Percentiles rank a stretch among this genome's conserved stretches.
phyloP scores from a whole-genome alignment of 1,284 basidiomycete species.

The Heterobasidion occidentale region DNA sequence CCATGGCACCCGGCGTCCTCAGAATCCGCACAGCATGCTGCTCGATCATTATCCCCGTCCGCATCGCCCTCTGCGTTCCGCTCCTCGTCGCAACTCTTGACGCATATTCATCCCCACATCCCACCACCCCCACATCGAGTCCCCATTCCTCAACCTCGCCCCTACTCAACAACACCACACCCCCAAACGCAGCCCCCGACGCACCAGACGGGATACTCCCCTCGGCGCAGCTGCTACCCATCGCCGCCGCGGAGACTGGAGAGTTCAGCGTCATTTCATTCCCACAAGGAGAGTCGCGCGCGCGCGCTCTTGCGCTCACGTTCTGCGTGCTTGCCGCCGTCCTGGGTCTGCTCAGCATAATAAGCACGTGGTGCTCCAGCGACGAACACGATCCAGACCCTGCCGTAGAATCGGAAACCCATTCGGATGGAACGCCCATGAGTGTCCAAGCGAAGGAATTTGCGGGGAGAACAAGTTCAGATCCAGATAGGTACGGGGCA shows the following conservation, averaged over 20 bases:
- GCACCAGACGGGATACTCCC: conserved; percentile 1
- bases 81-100: conserved; percentile 10
- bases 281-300: not conserved
- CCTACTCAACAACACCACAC: not conserved
- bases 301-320: conserved; percentile 5
- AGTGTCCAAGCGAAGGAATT: not conserved
- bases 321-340: conserved; percentile 3
- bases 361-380: conserved; percentile 1
- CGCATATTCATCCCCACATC: not conserved
- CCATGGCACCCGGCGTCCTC: conserved; percentile 8
- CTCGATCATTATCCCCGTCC: conserved; percentile 8
- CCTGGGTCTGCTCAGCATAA: conserved; percentile 7
- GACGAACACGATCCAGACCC: not conserved
- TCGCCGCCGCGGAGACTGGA: not conserved
- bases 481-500: not conserved
- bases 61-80: conserved; percentile 10
- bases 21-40: conserved; percentile 7
- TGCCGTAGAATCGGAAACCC: not conserved
- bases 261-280: not conserved
- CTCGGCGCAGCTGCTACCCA: conserved; percentile 3
- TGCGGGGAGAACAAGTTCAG: not conserved
- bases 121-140: not conserved
- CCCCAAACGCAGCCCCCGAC: conserved; percentile 2
- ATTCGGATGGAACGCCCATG: too few relatives aligned
- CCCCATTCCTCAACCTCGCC: not conserved